These are phyloP conservation scores for Eutrema heterophyllum DNA, from an alignment of 345 rosid genomes.

Conservation along the genomic window DNA sequence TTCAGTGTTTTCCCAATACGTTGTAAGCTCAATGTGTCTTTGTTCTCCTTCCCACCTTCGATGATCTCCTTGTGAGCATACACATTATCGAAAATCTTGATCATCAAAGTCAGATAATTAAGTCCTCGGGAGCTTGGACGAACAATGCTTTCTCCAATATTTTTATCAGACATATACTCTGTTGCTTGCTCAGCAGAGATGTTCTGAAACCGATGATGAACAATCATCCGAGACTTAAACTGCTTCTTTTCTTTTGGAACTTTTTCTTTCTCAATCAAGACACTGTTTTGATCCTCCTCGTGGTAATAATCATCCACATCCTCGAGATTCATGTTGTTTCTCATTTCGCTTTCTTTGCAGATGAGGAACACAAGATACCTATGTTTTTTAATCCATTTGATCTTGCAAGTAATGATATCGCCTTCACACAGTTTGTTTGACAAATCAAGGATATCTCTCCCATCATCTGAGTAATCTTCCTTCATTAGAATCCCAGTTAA, in stretches of 20 bases:
- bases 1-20: slow-evolving; percentile 80
- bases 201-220: slow-evolving; percentile 88
- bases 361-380: slow-evolving; percentile 65
- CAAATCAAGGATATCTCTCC: slow-evolving; percentile 66
- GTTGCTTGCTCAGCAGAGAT: slow-evolving; percentile 78
- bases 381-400: slow-evolving; percentile 63
- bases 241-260: slow-evolving; percentile 73
- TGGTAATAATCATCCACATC: slow-evolving; percentile 57
- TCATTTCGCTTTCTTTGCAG: slow-evolving; percentile 71
- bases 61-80: slow-evolving; percentile 82
- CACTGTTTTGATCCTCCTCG: slow-evolving; percentile 47
- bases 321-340: slow-evolving; percentile 37
- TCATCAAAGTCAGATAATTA: slow-evolving; percentile 62
- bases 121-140: slow-evolving; percentile 92
- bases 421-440: slow-evolving; percentile 75
- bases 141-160: slow-evolving; percentile 74
- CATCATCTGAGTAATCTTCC: slow-evolving; percentile 81
- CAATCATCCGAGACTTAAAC: slow-evolving; percentile 80
- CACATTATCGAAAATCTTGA: slow-evolving; percentile 68
- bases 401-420: slow-evolving; percentile 70
- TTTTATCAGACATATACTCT: slow-evolving; percentile 71
- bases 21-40: slow-evolving; percentile 55
- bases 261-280: slow-evolving; percentile 59
- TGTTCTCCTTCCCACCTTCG: slow-evolving; percentile 75
- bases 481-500: slow-evolving; percentile 59